These are phyloP conservation scores for Blastosporella zonata DNA, from an alignment of 1,284 basidiomycete species.

Conservation along the genomic window DNA sequence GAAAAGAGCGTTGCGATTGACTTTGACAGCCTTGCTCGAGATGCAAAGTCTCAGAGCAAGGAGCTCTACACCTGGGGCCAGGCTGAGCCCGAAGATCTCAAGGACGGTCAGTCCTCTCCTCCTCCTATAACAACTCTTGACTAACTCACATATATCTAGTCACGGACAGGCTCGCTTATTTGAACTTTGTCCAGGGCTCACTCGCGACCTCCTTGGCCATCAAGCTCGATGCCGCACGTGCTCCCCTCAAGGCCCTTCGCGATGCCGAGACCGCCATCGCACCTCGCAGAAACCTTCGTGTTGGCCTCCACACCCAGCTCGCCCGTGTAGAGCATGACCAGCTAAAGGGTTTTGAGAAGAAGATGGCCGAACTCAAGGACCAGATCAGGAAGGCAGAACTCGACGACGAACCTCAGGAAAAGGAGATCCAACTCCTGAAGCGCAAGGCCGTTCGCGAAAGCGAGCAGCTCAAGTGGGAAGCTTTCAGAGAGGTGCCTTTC, in stretches of 20 bases:
- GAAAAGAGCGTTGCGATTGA: slow-evolving; percentile 75
- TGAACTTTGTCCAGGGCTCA: slow-evolving; percentile 72
- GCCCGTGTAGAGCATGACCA: slow-evolving; percentile 61
- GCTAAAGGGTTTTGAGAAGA: slow-evolving; percentile 56
- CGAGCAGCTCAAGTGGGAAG: slow-evolving; percentile 72
- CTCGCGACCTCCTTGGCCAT: slow-evolving; percentile 56
- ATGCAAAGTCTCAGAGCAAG: slow-evolving; percentile 71
- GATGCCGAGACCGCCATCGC: slow-evolving; percentile 60
- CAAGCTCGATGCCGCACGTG: slow-evolving; percentile 60
- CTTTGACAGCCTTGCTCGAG: slow-evolving; percentile 60
- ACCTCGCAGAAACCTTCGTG: slow-evolving; percentile 60
- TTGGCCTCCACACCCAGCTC: slow-evolving; percentile 58
- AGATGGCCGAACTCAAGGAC: slow-evolving; percentile 59
- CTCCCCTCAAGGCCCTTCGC: slow-evolving; percentile 65
- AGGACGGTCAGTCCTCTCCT: slow-evolving; percentile 52
- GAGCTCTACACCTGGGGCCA: slow-evolving; percentile 82
- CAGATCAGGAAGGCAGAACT: slow-evolving; percentile 60
- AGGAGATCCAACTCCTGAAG: slow-evolving; percentile 66
- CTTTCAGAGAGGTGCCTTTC: slow-evolving; percentile 62
- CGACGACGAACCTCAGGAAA: slow-evolving; percentile 64
- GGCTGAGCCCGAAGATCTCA: slow-evolving; percentile 62
- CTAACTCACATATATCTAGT: slow-evolving; percentile 38
- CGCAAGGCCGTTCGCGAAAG: slow-evolving; percentile 71
- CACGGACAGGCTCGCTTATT: slow-evolving; percentile 72
- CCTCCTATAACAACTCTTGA: not conserved